These are phyloP conservation scores for Tuber melanosporum DNA, from an alignment of 495 filamentous ascomycete genomes.

Conservation along the genomic window DNA sequence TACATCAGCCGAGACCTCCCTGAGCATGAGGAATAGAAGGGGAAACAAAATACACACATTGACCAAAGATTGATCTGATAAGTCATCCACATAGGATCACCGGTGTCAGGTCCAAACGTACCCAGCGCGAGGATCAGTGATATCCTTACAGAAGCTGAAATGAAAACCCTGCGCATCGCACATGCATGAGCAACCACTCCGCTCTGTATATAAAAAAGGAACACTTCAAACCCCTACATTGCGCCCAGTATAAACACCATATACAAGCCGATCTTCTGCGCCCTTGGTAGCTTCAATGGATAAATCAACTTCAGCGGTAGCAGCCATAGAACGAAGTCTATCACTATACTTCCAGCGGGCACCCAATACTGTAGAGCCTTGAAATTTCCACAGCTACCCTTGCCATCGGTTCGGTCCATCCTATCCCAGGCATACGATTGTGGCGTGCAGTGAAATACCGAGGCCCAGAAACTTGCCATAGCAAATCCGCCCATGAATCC, in stretches of 20 bases:
- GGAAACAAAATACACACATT: background rate
- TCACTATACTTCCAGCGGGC: background rate
- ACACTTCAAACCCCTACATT: background rate
- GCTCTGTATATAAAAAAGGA: background rate
- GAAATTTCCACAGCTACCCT: slow-evolving; percentile 3
- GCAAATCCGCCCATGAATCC: background rate
- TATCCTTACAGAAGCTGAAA: background rate
- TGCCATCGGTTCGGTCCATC: background rate
- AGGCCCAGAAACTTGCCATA: background rate
- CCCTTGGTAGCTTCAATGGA: background rate
- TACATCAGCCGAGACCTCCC: background rate
- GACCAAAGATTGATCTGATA: slow-evolving; percentile 5
- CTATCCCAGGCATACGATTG: background rate
- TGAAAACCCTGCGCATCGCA: background rate
- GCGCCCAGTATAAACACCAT: slow-evolving; percentile 7
- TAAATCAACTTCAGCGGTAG: slow-evolving; percentile 7
- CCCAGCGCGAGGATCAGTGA: background rate
- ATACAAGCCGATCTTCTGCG: slow-evolving; percentile 11
- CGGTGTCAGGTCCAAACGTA: background rate
- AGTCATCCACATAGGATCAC: background rate
- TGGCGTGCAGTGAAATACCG: slow-evolving; percentile 8
- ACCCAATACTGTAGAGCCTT: slow-evolving; percentile 6
- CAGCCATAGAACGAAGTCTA: slow-evolving; percentile 6
- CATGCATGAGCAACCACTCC: background rate
- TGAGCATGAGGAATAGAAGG: background rate